Evolutionary conservation across 2,329 filamentous ascomycete genomes (phyloP), one percentile per base, ranked within the genome.

Genomic region (Penicillium sclerotigenum): DNA sequence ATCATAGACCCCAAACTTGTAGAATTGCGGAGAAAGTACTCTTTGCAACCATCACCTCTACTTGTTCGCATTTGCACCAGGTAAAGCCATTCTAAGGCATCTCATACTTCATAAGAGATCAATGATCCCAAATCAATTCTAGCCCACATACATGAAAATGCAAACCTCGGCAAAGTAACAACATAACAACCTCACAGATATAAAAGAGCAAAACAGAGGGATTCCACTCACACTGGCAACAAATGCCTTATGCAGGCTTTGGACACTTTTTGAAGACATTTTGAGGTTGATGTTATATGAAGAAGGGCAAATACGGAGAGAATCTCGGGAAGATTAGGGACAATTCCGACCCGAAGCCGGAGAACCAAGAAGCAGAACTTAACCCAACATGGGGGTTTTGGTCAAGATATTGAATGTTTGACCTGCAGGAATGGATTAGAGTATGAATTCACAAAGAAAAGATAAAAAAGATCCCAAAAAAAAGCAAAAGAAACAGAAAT

Each of bases 181-280:
- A 51, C 42, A 18, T n/a, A 43, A 16, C 33, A 22, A 51, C 34
- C 37, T 37, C 47, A 28, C n/a, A n/a, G 8, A 48, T 47, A 36
- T 46, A 37, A 46, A 41, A 43, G 38, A 13, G 42, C 20, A 42
- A n/a, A 46, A 43, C 43, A 26, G 46, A 31, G 26, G 40, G 34
- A 40, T 43, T 33, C 6, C 16, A 66, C 64, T 66, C 45, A 66
- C 64, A 56, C 64, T 66, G 45, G 64, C 64, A 53, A 66, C 47
- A 18, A 65, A 66, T 28, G 63, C 58, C 47, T 66, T 66, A 52
- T 66, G 59, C 42, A 64, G 63, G 38, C 59, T 60, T 22, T 45
- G 47, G n/a, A 53, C 53, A 58, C 50, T 65, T 56, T 61, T 54
- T 54, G 61, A 56, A 34, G 63, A 53, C 64, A 65, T 66, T 56